A percentile compares a stretch with the other conserved stretches of the same genome.
Conservation (phyloP, 106 monocot species). For the Cymbidium sinense region DNA sequence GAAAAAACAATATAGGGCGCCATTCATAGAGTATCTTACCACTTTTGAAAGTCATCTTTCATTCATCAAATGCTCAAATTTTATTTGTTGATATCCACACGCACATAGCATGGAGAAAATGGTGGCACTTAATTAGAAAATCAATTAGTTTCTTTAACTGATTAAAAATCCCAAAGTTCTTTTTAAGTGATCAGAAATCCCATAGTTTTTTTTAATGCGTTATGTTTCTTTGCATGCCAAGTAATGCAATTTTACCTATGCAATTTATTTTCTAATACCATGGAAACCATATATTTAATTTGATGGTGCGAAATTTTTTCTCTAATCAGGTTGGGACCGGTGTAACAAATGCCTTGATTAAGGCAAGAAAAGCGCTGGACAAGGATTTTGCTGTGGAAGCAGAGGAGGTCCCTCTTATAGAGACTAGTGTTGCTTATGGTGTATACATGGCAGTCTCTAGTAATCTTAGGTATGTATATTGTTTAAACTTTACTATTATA, state of each 20-base stretch:
- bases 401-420: constrained; percentile 74
- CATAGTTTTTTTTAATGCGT: not conserved
- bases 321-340: constrained; percentile 67
- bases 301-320: not conserved
- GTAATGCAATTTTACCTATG: not conserved
- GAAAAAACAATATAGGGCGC: no score
- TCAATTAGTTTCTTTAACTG: no score
- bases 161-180: no score
- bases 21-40: no score
- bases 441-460: constrained; percentile 97
- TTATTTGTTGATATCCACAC: no score
- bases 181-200: not conserved
- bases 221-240: not conserved
- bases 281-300: not conserved
- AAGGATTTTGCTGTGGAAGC: constrained; percentile 60
- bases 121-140: no score
- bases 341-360: constrained; percentile 76
- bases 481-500: no score
- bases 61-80: no score
- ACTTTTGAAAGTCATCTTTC: no score
- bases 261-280: not conserved
- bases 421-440: constrained; percentile 91
- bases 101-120: no score
- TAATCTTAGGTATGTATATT: constrained; percentile 69
- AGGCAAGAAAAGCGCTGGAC: constrained; percentile 53